These are phyloP conservation scores for Aspergillus proliferans DNA, from an alignment of 2,329 filamentous ascomycete genomes.

Conservation along the genomic window DNA sequence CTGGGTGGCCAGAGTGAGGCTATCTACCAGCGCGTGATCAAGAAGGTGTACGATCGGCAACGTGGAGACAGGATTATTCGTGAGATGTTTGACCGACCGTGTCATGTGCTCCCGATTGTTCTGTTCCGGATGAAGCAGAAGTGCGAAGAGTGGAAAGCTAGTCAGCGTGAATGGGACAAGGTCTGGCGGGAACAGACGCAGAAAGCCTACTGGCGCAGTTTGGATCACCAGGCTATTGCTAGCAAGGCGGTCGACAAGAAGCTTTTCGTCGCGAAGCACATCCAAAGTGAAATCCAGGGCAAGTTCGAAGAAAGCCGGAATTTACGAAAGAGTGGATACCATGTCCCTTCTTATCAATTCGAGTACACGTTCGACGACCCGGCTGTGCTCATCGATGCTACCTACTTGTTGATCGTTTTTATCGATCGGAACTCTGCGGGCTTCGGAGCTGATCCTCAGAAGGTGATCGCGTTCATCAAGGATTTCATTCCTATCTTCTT, in stretches of 20 bases:
- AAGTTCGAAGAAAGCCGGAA: constrained; percentile 87
- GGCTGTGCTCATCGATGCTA: constrained; percentile 54
- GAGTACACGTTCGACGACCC: constrained; percentile 67
- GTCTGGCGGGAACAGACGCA: constrained; percentile 96
- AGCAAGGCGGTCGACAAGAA: constrained; percentile 87
- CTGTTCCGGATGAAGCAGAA: constrained; percentile 89
- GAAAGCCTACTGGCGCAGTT: constrained; percentile 88
- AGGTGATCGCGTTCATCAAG: constrained; percentile 69
- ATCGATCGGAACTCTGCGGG: constrained; percentile 45
- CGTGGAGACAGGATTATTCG: constrained; percentile 78
- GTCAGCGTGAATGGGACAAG: constrained; percentile 96
- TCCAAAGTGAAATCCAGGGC: constrained; percentile 84
- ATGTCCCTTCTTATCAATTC: constrained; percentile 65
- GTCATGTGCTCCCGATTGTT: constrained; percentile 80
- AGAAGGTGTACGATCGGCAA: constrained; percentile 90
- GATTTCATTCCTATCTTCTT: constrained; percentile 72
- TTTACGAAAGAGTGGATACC: constrained; percentile 55
- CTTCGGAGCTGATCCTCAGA: constrained; percentile 59
- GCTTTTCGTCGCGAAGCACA: constrained; percentile 79
- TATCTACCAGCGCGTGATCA: constrained; percentile 93
- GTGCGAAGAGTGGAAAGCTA: constrained; percentile 95
- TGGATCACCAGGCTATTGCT: constrained; percentile 92
- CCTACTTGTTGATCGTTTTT: constrained; percentile 43
- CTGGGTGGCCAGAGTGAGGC: constrained; percentile 90
- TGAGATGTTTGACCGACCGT: constrained; percentile 77